A percentile compares a stretch with the other conserved stretches of the same genome.
These are phyloP conservation scores for Globisporangium yorkense DNA, from an alignment of 352 stramenopile genomes.

Conservation along the genomic window DNA sequence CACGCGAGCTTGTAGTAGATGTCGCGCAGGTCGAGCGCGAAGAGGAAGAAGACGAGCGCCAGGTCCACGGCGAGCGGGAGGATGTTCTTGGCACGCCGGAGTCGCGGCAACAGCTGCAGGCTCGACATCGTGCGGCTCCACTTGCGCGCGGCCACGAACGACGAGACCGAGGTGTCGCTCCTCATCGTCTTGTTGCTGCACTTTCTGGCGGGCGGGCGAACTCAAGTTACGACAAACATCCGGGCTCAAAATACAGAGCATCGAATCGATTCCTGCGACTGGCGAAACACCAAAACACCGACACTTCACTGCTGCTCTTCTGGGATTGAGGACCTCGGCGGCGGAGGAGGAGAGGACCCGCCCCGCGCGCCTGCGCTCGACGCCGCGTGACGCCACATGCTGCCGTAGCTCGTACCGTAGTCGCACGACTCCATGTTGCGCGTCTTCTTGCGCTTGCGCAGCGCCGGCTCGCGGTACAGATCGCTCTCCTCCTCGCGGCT, in stretches of 20 bases:
- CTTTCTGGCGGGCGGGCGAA: too few relatives aligned
- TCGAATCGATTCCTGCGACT: too few relatives aligned
- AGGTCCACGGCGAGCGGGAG: neutral
- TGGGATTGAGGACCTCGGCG: constrained; percentile 6
- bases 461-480: constrained; percentile 62
- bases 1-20: constrained; percentile 26
- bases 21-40: constrained; percentile 27
- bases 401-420: constrained; percentile 11
- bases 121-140: neutral
- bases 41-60: constrained; percentile 19
- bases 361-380: neutral
- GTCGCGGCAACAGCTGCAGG: neutral
- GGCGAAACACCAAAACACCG: neutral
- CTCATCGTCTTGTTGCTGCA: neutral
- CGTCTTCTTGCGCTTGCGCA: constrained; percentile 28
- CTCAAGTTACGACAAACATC: too few relatives aligned
- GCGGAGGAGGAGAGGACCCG: neutral
- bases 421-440: constrained; percentile 9
- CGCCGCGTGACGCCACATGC: constrained; percentile 6
- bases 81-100: neutral
- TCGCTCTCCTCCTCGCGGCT: constrained; percentile 54
- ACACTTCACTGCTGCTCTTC: constrained; percentile 1
- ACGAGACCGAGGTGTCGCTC: neutral
- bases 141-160: neutral
- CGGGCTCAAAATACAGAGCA: too few relatives aligned